Evolutionary conservation across 1,139 yeast species (phyloP).

Genomic region (Kurtzmaniella quercitrusa): DNA sequence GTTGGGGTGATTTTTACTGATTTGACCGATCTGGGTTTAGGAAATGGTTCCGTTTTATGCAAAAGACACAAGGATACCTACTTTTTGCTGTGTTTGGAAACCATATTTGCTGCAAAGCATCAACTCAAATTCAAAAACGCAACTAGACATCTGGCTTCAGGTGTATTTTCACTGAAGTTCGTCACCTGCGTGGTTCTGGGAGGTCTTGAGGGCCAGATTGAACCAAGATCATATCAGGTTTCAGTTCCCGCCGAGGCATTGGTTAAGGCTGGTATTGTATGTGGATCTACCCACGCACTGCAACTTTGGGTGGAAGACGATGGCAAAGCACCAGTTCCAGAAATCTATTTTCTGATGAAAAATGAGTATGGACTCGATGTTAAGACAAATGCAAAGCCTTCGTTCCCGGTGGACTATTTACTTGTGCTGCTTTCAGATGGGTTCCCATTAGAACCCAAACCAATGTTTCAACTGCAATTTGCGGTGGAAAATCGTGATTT

Average conservation of each 20-base stretch:
- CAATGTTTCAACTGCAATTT: constrained; percentile 48
- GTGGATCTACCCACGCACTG: constrained; percentile 89
- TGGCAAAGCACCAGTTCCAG: constrained; percentile 83
- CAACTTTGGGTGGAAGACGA: constrained; percentile 77
- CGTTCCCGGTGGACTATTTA: constrained; percentile 92
- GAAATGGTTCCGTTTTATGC: constrained; percentile 85
- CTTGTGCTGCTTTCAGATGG: constrained; percentile 90
- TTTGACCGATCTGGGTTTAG: constrained; percentile 78
- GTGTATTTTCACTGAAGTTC: constrained; percentile 77
- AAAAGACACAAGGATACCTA: constrained; percentile 92
- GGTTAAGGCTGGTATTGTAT: constrained; percentile 78
- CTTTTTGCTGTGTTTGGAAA: constrained; percentile 82
- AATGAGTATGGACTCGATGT: constrained; percentile 90
- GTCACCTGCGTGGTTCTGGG: constrained; percentile 94
- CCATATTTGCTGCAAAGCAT: constrained; percentile 77
- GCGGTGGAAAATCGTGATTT: constrained; percentile 77
- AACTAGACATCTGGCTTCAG: constrained; percentile 63
- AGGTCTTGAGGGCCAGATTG: constrained; percentile 81
- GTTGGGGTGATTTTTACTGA: constrained; percentile 91
- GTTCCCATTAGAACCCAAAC: constrained; percentile 66
- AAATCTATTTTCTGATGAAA: constrained; percentile 75
- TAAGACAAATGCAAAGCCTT: constrained; percentile 87
- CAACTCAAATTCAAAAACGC: constrained; percentile 67
- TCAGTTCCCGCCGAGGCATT: constrained; percentile 84
- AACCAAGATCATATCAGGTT: constrained; percentile 87